Evolutionary conservation across 2,329 filamentous ascomycete genomes (phyloP).

Genomic region (Sclerotinia subarctica): DNA sequence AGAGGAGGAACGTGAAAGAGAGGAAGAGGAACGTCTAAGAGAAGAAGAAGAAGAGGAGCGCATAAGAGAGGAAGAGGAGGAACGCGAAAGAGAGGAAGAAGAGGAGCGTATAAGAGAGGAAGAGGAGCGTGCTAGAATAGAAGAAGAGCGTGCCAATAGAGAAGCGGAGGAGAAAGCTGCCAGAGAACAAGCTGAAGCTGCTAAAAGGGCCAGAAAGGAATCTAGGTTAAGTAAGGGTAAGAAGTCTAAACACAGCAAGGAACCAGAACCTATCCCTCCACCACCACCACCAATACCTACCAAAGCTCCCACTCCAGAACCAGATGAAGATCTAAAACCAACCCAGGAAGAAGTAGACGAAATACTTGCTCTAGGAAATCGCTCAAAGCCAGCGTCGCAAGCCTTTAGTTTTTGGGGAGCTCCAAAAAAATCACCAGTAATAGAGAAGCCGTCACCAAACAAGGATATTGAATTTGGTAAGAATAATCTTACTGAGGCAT

Average conservation of each 20-base stretch:
- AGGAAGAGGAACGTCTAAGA: constrained; percentile 41
- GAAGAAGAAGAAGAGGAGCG: constrained; percentile 41
- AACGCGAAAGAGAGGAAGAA: constrained; percentile 37
- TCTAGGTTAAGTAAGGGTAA: constrained; percentile 42
- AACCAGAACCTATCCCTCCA: constrained; percentile 26
- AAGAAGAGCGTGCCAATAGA: constrained; percentile 38
- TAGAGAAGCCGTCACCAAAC: constrained; percentile 19
- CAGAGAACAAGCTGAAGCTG: constrained; percentile 37
- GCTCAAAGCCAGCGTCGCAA: constrained; percentile 20
- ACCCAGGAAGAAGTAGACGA: constrained; percentile 40
- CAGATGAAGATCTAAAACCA: constrained; percentile 33
- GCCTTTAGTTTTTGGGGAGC: constrained; percentile 58
- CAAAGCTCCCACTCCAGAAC: constrained; percentile 14
- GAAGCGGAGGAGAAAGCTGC: constrained; percentile 41
- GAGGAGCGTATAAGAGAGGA: constrained; percentile 41
- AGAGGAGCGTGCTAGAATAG: constrained; percentile 41
- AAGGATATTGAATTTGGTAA: constrained; percentile 32
- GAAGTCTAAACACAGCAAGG: constrained; percentile 34
- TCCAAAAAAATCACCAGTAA: constrained; percentile 42
- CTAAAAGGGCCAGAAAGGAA: constrained; percentile 36
- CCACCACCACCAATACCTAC: constrained; percentile 10
- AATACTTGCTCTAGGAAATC: constrained; percentile 14
- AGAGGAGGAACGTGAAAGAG: constrained; percentile 40
- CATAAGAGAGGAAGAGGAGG: too few relatives aligned
- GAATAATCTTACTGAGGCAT: constrained; percentile 23